phyloP scores from a whole-genome alignment of 139 green algal genomes.

The Picochlorum sp. region DNA sequence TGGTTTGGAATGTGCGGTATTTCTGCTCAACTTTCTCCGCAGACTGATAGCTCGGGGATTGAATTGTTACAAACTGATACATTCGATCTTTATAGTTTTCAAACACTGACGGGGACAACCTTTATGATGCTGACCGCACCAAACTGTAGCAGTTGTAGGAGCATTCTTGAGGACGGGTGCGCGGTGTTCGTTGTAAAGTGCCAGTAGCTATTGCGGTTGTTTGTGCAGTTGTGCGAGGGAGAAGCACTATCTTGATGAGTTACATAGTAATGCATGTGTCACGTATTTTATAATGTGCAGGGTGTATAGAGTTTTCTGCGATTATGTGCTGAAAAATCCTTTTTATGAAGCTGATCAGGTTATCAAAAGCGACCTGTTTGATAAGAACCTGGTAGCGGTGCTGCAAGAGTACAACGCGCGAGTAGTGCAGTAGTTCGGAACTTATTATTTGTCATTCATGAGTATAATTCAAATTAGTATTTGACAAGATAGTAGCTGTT shows the following conservation, averaged over 20 bases:
- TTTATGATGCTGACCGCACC: slow-evolving; percentile 72
- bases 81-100: slow-evolving; percentile 84
- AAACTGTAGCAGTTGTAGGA: slow-evolving; percentile 44
- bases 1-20: slow-evolving; percentile 53
- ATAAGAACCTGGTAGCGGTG: slow-evolving; percentile 15
- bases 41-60: slow-evolving; percentile 42
- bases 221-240: too few species aligned
- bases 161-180: slow-evolving; percentile 40
- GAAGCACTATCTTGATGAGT: too few species aligned
- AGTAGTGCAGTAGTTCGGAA: too few species aligned
- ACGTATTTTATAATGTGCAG: too few species aligned
- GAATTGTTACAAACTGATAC: slow-evolving; percentile 80
- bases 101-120: slow-evolving; percentile 75
- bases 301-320: slow-evolving; percentile 41
- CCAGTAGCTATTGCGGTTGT: too few species aligned
- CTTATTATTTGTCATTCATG: too few species aligned
- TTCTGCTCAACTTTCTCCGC: slow-evolving; percentile 72
- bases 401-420: not conserved
- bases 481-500: too few species aligned
- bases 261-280: too few species aligned
- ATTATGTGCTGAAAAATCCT: slow-evolving; percentile 52
- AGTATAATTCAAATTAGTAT: too few species aligned
- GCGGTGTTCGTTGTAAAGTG: too few species aligned
- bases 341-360: slow-evolving; percentile 54
- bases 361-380: slow-evolving; percentile 52